Conservation (phyloP, 2,329 filamentous ascomycete species). For the Beauveria rudraprayagi region DNA sequence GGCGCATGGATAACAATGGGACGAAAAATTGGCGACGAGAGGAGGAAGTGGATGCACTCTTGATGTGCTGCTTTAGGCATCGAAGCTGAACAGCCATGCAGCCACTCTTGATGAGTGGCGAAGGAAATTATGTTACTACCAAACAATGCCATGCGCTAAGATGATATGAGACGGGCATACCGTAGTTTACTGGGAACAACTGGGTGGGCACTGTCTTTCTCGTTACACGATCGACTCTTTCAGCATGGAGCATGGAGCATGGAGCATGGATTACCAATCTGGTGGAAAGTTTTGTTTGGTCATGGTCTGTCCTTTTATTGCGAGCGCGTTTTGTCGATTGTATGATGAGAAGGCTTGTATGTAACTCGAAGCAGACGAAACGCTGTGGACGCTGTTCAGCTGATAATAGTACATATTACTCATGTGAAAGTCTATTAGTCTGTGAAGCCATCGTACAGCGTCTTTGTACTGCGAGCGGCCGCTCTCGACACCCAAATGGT, state of each 20-base stretch:
- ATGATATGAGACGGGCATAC: neutral
- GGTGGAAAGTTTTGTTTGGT: neutral
- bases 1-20: constrained; percentile 1
- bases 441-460: neutral
- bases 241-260: neutral
- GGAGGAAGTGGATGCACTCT: neutral
- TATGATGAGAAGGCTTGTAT: neutral
- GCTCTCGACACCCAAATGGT: no score
- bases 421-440: neutral
- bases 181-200: neutral
- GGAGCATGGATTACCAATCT: neutral
- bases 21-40: neutral
- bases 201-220: neutral
- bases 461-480: no score
- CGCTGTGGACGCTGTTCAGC: neutral
- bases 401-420: neutral
- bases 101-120: neutral
- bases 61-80: neutral
- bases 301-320: neutral
- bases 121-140: neutral
- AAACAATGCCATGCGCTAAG: neutral
- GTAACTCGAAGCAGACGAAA: neutral
- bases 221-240: neutral
- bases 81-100: neutral
- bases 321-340: neutral